Conservation (phyloP, 352 stramenopile genomes). For the Saprolegnia diclina region DNA sequence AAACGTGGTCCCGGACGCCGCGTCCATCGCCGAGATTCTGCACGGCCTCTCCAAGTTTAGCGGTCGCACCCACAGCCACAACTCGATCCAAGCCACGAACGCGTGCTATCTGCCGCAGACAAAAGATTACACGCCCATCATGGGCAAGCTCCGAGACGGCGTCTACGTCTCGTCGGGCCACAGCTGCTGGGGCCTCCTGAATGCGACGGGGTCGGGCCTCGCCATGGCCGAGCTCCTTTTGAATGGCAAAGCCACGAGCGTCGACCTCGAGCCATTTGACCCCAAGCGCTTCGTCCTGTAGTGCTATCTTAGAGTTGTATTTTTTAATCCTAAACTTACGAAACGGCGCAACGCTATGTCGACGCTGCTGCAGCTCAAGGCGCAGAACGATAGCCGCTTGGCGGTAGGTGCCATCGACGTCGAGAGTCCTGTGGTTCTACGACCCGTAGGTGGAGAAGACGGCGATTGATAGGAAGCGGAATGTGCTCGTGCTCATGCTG, state of each 20-base stretch:
- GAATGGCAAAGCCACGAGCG: neutral
- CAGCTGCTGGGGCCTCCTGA: constrained; percentile 22
- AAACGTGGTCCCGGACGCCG: neutral
- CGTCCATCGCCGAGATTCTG: neutral
- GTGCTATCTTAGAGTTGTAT: neutral
- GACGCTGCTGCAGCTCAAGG: constrained; percentile 76
- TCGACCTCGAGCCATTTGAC: constrained; percentile 16
- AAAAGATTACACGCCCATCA: constrained; percentile 23
- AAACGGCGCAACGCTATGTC: constrained; percentile 40
- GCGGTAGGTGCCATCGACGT: constrained; percentile 35
- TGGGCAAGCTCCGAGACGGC: constrained; percentile 12
- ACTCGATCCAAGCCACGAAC: neutral
- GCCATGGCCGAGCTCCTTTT: constrained; percentile 18
- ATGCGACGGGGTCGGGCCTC: constrained; percentile 10
- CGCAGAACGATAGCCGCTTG: constrained; percentile 72
- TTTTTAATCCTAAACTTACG: neutral
- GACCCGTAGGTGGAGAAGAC: constrained; percentile 73
- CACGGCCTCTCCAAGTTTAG: constrained; percentile 8
- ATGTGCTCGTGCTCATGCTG: constrained; percentile 79
- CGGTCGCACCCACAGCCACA: neutral
- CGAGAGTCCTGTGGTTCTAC: neutral
- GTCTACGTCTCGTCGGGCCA: constrained; percentile 18
- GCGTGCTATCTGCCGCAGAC: constrained; percentile 26
- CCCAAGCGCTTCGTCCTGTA: neutral
- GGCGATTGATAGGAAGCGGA: constrained; percentile 76